A percentile compares a stretch with the other conserved stretches of the same genome.
Evolutionary conservation across 495 filamentous ascomycete species (phyloP).

Genomic region (Pyrenula aspistea): DNA sequence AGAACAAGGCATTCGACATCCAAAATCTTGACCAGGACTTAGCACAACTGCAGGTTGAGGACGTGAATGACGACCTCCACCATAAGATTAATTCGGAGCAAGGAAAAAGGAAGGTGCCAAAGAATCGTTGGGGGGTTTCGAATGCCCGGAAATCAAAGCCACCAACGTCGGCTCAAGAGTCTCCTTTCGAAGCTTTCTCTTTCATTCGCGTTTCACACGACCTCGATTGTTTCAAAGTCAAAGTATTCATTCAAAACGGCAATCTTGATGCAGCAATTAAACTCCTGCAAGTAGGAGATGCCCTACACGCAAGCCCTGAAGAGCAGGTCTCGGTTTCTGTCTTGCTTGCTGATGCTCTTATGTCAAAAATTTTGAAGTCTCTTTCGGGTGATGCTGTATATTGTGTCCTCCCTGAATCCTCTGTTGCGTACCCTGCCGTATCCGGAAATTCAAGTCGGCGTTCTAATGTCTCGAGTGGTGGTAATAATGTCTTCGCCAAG

Average conservation of each 20-base stretch:
- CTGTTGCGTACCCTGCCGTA: conserved; percentile 28
- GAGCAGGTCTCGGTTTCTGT: neutral
- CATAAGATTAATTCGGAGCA: neutral
- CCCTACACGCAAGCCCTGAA: neutral
- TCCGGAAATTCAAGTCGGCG: neutral
- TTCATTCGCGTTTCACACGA: neutral
- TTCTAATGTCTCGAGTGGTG: neutral
- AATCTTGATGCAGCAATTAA: neutral
- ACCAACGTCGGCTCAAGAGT: neutral
- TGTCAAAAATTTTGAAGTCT: conserved; percentile 45
- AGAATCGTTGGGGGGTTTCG: neutral
- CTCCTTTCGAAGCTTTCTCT: neutral
- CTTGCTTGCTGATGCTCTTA: conserved; percentile 17
- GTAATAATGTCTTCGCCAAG: neutral
- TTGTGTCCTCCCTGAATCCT: conserved; percentile 83
- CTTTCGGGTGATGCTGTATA: conserved; percentile 75
- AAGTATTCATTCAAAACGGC: neutral
- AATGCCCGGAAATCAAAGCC: neutral
- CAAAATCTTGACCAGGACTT: neutral
- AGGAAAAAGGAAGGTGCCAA: neutral
- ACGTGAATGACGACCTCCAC: neutral
- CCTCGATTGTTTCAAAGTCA: neutral
- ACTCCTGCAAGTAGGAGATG: neutral
- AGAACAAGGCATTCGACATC: neutral
- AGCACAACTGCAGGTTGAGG: neutral